These are phyloP conservation scores for Globisporangium splendens DNA, from an alignment of 352 stramenopile species.

Conservation along the genomic window DNA sequence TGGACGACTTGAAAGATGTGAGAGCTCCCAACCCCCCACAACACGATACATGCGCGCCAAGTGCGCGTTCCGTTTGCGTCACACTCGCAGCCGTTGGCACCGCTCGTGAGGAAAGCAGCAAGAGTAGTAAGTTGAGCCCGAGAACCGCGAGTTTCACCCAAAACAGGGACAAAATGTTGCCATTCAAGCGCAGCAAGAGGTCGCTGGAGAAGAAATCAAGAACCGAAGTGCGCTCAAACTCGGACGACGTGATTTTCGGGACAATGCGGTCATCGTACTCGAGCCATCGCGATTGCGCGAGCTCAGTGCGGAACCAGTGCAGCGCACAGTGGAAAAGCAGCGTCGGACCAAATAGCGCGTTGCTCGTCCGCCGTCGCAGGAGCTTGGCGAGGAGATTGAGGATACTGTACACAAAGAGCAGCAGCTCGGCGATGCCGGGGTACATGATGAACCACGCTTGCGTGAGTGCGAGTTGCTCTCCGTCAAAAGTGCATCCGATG, in stretches of 20 bases:
- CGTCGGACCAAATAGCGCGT: no score
- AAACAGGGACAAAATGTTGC: slow-evolving; percentile 12
- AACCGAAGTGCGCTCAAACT: not conserved
- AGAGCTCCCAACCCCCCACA: slow-evolving; percentile 2
- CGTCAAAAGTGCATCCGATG: no score
- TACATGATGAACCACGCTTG: no score
- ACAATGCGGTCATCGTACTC: not conserved
- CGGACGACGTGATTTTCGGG: not conserved
- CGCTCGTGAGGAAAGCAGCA: not conserved
- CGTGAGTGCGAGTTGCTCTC: no score
- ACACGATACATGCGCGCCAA: slow-evolving; percentile 5
- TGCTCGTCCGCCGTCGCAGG: no score
- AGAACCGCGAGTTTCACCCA: slow-evolving; percentile 2
- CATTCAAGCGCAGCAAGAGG: slow-evolving; percentile 7
- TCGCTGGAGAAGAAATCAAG: slow-evolving; percentile 1
- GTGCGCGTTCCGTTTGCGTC: slow-evolving; percentile 2
- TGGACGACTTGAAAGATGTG: not conserved
- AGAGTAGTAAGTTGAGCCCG: slow-evolving; percentile 4
- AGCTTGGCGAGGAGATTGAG: no score
- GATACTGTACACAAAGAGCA: no score
- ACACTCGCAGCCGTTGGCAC: not conserved
- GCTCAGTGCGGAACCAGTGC: no score
- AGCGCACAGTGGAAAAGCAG: no score
- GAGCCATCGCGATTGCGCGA: no score
- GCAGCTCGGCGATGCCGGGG: no score